Evolutionary conservation across 805 yeast species (phyloP), one percentile per base, ranked within the genome.

Genomic region (Myxozyma lipomycoides): DNA sequence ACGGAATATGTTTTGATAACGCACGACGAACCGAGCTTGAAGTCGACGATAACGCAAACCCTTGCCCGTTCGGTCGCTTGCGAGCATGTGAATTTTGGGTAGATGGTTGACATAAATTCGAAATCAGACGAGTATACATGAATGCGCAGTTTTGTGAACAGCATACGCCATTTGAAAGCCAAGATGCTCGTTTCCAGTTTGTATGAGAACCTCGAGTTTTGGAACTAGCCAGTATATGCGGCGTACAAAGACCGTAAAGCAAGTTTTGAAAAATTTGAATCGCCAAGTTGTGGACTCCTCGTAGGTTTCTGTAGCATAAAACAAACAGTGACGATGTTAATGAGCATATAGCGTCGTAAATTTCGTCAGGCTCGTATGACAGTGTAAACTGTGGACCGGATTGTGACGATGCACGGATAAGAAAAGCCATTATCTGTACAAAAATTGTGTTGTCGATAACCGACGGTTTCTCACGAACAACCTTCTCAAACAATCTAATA

Each of bases 231-330:
- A 53, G 40, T 3, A 39, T 24, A 0, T 51, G 43, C 6, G 40
- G 46, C 39, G 43, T 64, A 46, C 70, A 68, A 59, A 85, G 60
- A 1, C 75, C 65, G 43, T 70, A 75, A 63, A 91, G 67, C 43
- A 83, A 67, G 2, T 78, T 68, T 12, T 75, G 71, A 40, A 84
- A 70, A 1, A 76, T 64, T 1, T 72, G 60, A 5, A 79, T 69
- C 2, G 88, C 58, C 40, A 89, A 62, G 64, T 88, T 95, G 61
- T 86, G 82, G 63, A 97, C 79, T 34, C 82, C 79, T 0, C 83
- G 73, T 18, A 90, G 69, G 61, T 88, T 77, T 62, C 72, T 78
- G 46, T 96, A 76, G 61, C 87, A 93, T 62, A 75, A 75, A 24
- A 87, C 68, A 6, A 90, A 64, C 2, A 86, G 67, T 34, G 76